A percentile compares a stretch with the other conserved stretches of the same genome.
Conservation (phyloP, 495 filamentous ascomycete genomes). For the Annulohypoxylon nitens region DNA sequence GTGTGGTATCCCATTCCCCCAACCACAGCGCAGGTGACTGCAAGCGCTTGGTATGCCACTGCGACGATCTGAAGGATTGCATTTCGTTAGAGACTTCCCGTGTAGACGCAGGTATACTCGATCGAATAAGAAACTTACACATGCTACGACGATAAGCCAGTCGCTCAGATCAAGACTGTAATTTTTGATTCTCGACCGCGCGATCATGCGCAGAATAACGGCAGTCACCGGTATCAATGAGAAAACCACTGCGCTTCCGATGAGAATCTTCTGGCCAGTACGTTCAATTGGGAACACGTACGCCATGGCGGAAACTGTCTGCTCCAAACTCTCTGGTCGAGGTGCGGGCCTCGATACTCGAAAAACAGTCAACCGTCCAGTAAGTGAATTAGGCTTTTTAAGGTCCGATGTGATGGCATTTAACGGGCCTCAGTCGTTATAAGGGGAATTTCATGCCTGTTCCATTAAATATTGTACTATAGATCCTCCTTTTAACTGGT, state of each 20-base stretch:
- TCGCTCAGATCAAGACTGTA: slow-evolving; percentile 7
- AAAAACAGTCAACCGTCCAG: background rate
- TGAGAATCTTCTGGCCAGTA: slow-evolving; percentile 5
- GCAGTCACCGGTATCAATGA: slow-evolving; percentile 8
- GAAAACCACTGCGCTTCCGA: slow-evolving; percentile 8
- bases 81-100: slow-evolving; percentile 1
- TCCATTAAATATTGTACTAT: background rate
- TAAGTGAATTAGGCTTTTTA: background rate
- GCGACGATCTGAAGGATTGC: slow-evolving; percentile 11
- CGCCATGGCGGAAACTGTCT: background rate
- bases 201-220: slow-evolving; percentile 2
- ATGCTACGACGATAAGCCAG: slow-evolving; percentile 6
- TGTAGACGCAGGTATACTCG: slow-evolving; percentile 5
- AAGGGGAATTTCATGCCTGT: background rate
- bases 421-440: background rate
- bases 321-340: background rate
- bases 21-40: slow-evolving; percentile 11
- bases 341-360: background rate
- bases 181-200: slow-evolving; percentile 7
- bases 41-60: slow-evolving; percentile 4
- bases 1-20: slow-evolving; percentile 11
- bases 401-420: background rate
- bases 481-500: background rate
- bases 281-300: slow-evolving; percentile 10
- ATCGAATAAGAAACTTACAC: slow-evolving; percentile 11